Evolutionary conservation across 306 rosid genomes (phyloP), one percentile per base, ranked within the genome.

Genomic region (Vachellia collinsii): DNA sequence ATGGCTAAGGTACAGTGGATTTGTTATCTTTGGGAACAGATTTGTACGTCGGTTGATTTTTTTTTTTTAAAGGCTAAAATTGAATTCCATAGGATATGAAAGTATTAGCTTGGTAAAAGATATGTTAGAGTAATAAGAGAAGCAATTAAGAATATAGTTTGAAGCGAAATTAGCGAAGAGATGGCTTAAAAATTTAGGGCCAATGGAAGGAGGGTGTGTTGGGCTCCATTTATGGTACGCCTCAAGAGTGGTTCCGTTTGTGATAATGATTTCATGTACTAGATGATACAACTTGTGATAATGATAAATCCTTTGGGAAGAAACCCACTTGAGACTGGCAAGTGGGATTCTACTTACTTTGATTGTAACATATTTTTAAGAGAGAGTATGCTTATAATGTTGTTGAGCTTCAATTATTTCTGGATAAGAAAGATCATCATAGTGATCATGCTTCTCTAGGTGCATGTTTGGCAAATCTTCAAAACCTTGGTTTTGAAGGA

Each of bases 331-430:
- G 47, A 29, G 23, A 14, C 17, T n/a, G 1, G 11, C 20, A 76
- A 61, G 53, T 76, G 78, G 65, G 78, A 43, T 41, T 59, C 58
- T 59, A 23, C 59, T 61, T 41, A 2, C 23, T 44, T 38, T 70
- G 54, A 34, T 59, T 61, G 29, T 66, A 47, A 75, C 39, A 71
- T 39, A 11, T 19, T 44, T 53, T 76, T 42, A 2, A 0, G 34
- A 29, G 34, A 29, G 43, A 56, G 8, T 25, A 77, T 64, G 76
- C 51, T 7, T 53, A 19, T 19, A 53, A 53, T 76, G 3, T 70
- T 56, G 16, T 73, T 53, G 72, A 48, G 51, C 81, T 74, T 68
- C n/a, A 53, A 39, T 77, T 70, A 70, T 42, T 70, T 20, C 44
- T 84, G 50, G 75, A 84, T 76, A 67, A 70, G 59, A 20, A 71